phyloP scores from a whole-genome alignment of 805 yeast species.

The Vanderwaltozyma yarrowii region DNA sequence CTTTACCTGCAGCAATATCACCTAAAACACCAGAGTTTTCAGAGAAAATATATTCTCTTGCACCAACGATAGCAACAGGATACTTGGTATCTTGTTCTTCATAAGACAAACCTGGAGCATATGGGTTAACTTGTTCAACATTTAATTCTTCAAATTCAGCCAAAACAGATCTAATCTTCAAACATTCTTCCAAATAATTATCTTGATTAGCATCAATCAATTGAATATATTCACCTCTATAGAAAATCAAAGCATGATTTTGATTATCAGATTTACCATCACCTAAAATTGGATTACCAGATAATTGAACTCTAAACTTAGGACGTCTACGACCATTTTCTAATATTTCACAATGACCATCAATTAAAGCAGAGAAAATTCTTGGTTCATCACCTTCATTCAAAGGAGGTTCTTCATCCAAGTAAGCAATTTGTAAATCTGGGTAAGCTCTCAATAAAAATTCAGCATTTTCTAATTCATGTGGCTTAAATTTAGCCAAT shows the following conservation, averaged over 20 bases:
- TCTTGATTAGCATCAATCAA: constrained; percentile 83
- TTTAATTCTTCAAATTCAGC: constrained; percentile 76
- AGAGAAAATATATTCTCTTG: constrained; percentile 79
- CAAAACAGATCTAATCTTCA: constrained; percentile 68
- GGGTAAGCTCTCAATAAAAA: constrained; percentile 77
- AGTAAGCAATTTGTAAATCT: constrained; percentile 79
- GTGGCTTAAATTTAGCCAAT: constrained; percentile 57
- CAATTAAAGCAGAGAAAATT: constrained; percentile 67
- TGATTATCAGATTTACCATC: constrained; percentile 87
- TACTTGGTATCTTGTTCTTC: constrained; percentile 40
- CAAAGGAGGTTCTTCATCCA: constrained; percentile 83
- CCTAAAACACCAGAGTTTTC: constrained; percentile 80
- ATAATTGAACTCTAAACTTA: constrained; percentile 62
- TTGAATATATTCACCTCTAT: constrained; percentile 79
- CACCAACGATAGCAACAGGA: constrained; percentile 81
- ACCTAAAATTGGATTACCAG: constrained; percentile 80
- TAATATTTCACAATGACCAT: constrained; percentile 67
- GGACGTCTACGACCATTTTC: constrained; percentile 70
- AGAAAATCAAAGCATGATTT: constrained; percentile 67
- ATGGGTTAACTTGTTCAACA: constrained; percentile 71
- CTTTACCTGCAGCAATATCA: constrained; percentile 87
- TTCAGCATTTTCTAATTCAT: constrained; percentile 73
- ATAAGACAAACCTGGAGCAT: constrained; percentile 60
- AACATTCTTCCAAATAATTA: constrained; percentile 76
- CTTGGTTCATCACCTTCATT: constrained; percentile 61